phyloP scores from a whole-genome alignment of 23 red algal genomes.

The Gracilaria caudata region DNA sequence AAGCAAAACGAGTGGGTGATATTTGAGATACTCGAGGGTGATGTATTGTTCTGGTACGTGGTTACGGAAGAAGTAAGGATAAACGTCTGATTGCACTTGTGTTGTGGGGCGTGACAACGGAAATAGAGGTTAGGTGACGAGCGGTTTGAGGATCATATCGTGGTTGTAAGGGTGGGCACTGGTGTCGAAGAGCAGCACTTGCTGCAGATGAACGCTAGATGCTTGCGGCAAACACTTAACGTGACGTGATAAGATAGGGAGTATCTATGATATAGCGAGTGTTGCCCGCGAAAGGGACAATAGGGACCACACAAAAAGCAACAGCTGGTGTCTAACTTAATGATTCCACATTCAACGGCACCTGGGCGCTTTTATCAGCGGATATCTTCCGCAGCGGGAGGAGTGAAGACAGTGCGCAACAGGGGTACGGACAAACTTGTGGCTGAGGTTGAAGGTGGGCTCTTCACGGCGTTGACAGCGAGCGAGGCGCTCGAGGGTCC shows the following conservation, averaged over 20 bases:
- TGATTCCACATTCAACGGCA: not conserved
- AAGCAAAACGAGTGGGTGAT: slow-evolving; percentile 4
- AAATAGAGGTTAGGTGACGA: not conserved
- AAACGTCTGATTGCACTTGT: not conserved
- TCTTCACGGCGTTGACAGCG: not conserved
- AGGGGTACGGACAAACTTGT: not conserved
- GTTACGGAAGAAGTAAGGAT: not conserved
- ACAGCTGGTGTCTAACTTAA: not conserved
- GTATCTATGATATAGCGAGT: too few relatives aligned
- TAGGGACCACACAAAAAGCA: not conserved
- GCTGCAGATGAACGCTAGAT: too few relatives aligned
- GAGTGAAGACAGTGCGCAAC: not conserved
- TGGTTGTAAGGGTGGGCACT: not conserved
- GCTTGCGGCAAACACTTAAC: too few relatives aligned
- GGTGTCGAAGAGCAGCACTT: not conserved
- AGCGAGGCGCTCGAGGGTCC: too few relatives aligned
- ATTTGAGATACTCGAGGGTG: not conserved
- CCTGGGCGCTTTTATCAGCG: not conserved
- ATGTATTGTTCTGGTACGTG: not conserved
- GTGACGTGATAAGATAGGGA: too few relatives aligned
- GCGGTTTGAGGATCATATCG: not conserved
- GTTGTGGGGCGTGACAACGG: not conserved
- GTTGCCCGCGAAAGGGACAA: too few relatives aligned
- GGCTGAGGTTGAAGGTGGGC: not conserved
- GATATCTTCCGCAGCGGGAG: not conserved